Conservation (phyloP, 768 basidiomycete species). For the Rhizopogon rudus region DNA sequence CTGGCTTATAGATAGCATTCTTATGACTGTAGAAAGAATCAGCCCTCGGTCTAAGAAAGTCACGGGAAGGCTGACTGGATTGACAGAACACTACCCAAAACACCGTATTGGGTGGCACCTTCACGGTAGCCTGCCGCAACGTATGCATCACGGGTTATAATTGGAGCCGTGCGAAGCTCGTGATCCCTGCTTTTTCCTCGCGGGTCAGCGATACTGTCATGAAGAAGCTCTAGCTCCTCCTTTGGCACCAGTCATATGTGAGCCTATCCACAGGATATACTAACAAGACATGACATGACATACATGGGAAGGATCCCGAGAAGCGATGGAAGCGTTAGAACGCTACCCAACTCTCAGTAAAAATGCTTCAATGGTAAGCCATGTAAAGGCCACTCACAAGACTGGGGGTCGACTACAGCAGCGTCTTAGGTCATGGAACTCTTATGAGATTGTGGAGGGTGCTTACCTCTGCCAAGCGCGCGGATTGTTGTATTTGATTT, state of each 20-base stretch:
- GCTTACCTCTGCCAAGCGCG: background rate
- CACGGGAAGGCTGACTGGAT: conserved; percentile 33
- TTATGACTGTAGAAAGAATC: conserved; percentile 25
- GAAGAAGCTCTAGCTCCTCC: conserved; percentile 29
- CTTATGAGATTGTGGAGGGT: background rate
- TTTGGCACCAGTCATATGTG: conserved; percentile 2
- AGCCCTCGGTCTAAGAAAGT: background rate
- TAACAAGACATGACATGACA: conserved; percentile 3
- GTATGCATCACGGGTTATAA: conserved; percentile 49
- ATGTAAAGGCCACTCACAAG: background rate
- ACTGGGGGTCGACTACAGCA: background rate
- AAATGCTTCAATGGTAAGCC: background rate
- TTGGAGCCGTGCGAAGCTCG: conserved; percentile 40
- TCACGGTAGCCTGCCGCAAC: conserved; percentile 27
- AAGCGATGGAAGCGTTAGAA: background rate
- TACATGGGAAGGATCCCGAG: conserved; percentile 14
- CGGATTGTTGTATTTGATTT: background rate
- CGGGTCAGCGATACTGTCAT: conserved; percentile 14
- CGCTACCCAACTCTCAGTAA: background rate
- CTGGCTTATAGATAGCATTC: conserved; percentile 22
- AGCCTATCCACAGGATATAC: background rate
- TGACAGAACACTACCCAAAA: conserved; percentile 45
- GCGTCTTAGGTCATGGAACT: background rate
- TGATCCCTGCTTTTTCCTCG: conserved; percentile 26
- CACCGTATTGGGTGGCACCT: conserved; percentile 53